These are phyloP conservation scores for Knoxia roxburghii DNA, from an alignment of 257 asterid genomes.

Conservation along the genomic window DNA sequence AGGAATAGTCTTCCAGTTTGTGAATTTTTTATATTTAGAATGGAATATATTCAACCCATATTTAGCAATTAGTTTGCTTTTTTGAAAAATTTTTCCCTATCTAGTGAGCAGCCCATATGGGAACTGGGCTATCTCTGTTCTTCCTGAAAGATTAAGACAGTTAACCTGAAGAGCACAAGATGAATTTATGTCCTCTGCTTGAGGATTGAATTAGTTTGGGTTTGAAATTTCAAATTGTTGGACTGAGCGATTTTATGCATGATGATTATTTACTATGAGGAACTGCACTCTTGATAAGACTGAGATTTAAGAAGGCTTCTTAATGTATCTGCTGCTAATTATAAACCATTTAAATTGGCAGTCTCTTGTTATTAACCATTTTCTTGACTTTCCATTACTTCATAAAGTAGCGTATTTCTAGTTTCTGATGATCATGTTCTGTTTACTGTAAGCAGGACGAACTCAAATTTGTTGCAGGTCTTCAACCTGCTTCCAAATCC, in stretches of 20 bases:
- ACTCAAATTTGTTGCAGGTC: constrained; percentile 55
- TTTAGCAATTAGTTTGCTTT: background rate
- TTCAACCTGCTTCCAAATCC: constrained; percentile 59
- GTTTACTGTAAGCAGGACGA: constrained; percentile 53
- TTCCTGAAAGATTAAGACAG: no score
- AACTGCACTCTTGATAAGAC: no score
- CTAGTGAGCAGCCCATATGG: background rate
- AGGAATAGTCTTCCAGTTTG: background rate
- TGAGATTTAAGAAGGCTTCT: no score
- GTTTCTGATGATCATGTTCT: background rate
- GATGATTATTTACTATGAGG: background rate
- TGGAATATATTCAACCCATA: background rate
- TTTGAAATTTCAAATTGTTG: background rate
- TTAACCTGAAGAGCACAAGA: background rate
- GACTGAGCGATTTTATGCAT: background rate
- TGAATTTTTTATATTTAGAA: background rate
- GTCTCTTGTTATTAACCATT: no score
- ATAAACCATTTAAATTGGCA: background rate
- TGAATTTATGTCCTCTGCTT: background rate
- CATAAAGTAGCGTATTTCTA: no score
- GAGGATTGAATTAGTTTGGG: background rate
- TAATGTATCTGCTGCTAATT: background rate
- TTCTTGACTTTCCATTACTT: no score
- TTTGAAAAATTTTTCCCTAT: no score
- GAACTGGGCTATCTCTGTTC: background rate